Evolutionary conservation across 2,329 filamentous ascomycete genomes (phyloP).

Genomic region (Thelonectria rubi): DNA sequence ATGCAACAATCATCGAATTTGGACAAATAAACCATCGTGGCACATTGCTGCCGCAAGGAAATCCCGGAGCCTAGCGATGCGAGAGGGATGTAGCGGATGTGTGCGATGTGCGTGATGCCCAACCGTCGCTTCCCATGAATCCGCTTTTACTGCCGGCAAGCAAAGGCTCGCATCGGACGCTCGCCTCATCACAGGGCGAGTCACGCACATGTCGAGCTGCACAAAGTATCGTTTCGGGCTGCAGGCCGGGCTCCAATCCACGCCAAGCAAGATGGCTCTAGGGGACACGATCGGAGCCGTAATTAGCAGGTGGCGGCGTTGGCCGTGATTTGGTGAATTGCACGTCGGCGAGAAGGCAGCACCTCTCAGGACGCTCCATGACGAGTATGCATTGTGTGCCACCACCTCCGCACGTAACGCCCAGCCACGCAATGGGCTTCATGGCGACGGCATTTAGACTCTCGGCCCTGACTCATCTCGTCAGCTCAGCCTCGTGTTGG

Average conservation of each 20-base stretch:
- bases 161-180: slow-evolving; percentile 19
- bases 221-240: slow-evolving; percentile 16
- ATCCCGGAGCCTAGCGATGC: slow-evolving; percentile 14
- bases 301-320: slow-evolving; percentile 14
- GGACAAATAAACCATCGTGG: slow-evolving; percentile 5
- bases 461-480: neutral
- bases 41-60: slow-evolving; percentile 13
- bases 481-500: neutral
- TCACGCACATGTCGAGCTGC: slow-evolving; percentile 21
- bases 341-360: neutral
- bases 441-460: neutral
- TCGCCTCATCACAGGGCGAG: slow-evolving; percentile 6
- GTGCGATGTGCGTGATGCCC: slow-evolving; percentile 21
- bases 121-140: slow-evolving; percentile 22
- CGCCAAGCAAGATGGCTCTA: slow-evolving; percentile 17
- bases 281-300: slow-evolving; percentile 16
- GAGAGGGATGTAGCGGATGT: slow-evolving; percentile 12
- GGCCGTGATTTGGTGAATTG: slow-evolving; percentile 1
- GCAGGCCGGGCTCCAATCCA: slow-evolving; percentile 14
- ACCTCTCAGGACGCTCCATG: neutral
- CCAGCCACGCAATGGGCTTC: slow-evolving; percentile 4
- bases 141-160: slow-evolving; percentile 23
- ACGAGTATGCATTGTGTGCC: slow-evolving; percentile 21
- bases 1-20: slow-evolving; percentile 8
- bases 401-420: slow-evolving; percentile 12